Evolutionary conservation across 1,284 basidiomycete species (phyloP).

Genomic region (Rhodotorula sp.): DNA sequence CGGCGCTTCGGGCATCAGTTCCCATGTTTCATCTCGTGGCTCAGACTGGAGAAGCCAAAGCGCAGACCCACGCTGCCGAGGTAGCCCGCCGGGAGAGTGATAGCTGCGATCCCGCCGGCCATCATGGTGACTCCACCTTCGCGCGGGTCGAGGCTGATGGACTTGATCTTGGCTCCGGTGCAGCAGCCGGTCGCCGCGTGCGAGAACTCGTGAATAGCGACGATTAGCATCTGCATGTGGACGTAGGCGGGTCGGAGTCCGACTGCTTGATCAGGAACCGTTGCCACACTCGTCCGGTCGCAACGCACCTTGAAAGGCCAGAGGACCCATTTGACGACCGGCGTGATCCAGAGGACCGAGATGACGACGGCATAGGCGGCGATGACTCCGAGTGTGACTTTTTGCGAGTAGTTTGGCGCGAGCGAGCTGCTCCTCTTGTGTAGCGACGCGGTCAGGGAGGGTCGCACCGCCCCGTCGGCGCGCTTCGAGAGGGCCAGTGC

Average conservation of each 20-base stretch:
- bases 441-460: background rate
- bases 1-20: background rate
- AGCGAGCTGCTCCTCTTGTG: constrained; percentile 7
- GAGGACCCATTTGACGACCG: constrained; percentile 68
- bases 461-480: background rate
- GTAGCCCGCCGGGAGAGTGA: constrained; percentile 80
- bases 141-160: constrained; percentile 77
- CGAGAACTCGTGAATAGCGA: constrained; percentile 30
- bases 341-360: constrained; percentile 65
- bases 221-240: constrained; percentile 31
- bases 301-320: constrained; percentile 86
- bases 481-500: background rate
- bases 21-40: no score
- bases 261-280: no score
- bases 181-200: constrained; percentile 57
- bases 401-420: constrained; percentile 58
- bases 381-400: constrained; percentile 62
- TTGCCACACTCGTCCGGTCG: constrained; percentile 39
- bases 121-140: constrained; percentile 75
- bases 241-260: no score
- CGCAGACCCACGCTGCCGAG: constrained; percentile 62
- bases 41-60: background rate
- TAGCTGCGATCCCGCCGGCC: constrained; percentile 83
- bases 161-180: constrained; percentile 87
- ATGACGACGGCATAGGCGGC: constrained; percentile 64